phyloP scores from a whole-genome alignment of 1,284 basidiomycete species.

The Puccinia triticina region DNA sequence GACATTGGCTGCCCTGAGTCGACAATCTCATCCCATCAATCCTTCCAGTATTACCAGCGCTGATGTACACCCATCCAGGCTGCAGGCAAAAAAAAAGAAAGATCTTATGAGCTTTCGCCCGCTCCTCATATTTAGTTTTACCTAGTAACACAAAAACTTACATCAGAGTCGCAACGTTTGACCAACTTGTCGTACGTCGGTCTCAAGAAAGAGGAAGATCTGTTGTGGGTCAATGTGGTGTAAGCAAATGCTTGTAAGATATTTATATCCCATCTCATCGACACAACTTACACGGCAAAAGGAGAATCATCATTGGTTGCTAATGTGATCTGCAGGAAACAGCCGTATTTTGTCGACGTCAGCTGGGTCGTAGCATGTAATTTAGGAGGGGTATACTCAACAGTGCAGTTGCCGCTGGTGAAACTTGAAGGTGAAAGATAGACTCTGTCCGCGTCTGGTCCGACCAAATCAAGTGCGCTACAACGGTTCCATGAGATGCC shows the following conservation, averaged over 20 bases:
- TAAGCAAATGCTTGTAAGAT: neutral
- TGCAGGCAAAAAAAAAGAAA: neutral
- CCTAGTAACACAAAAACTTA: neutral
- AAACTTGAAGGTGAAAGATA: constrained; percentile 13
- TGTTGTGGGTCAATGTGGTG: neutral
- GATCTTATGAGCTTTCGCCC: neutral
- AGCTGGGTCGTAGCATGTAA: neutral
- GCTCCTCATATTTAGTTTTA: neutral
- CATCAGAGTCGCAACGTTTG: constrained; percentile 1
- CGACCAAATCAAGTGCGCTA: constrained; percentile 12
- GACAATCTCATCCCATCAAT: constrained; percentile 2
- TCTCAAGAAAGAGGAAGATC: neutral
- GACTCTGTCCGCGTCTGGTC: neutral
- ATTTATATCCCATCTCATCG: neutral
- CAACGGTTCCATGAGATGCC: neutral
- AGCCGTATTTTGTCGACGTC: neutral
- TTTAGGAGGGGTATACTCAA: neutral
- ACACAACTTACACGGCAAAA: neutral
- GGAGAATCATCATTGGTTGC: neutral
- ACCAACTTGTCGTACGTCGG: neutral
- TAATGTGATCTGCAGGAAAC: neutral
- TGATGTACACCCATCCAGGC: constrained; percentile 12
- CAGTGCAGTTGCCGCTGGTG: constrained; percentile 15
- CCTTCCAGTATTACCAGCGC: neutral
- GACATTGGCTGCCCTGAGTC: constrained; percentile 14